These are phyloP conservation scores for Penicillium decumbens DNA, from an alignment of 2,329 filamentous ascomycete species.

Conservation along the genomic window DNA sequence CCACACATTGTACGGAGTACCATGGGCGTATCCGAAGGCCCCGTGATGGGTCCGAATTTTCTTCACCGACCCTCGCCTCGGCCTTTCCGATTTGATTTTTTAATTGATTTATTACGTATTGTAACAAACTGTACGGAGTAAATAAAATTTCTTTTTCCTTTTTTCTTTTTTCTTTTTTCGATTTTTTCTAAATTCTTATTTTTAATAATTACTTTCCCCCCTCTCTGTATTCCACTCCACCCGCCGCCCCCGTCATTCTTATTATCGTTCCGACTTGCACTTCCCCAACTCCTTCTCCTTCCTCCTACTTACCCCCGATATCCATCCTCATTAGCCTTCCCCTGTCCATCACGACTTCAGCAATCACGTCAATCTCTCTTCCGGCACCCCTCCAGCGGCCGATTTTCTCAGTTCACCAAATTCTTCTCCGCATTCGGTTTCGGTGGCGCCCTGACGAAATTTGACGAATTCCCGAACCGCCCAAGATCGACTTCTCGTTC, in stretches of 20 bases:
- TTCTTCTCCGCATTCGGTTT: slow-evolving; percentile 16
- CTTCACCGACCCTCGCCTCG: slow-evolving; percentile 16
- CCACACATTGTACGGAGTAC: slow-evolving; percentile 6
- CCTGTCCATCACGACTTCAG: background rate
- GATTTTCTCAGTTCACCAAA: background rate
- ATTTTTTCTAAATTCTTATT: slow-evolving; percentile 16
- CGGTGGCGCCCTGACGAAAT: slow-evolving; percentile 17
- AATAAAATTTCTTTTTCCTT: slow-evolving; percentile 8
- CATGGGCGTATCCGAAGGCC: slow-evolving; percentile 8
- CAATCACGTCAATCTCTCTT: slow-evolving; percentile 19
- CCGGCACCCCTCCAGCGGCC: slow-evolving; percentile 17
- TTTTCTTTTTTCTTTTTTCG: slow-evolving; percentile 18
- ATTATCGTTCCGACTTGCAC: slow-evolving; percentile 23
- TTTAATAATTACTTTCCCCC: slow-evolving; percentile 23
- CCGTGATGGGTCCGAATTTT: slow-evolving; percentile 27
- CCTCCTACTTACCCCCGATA: slow-evolving; percentile 2
- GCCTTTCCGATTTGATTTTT: slow-evolving; percentile 3
- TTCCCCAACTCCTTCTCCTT: slow-evolving; percentile 11
- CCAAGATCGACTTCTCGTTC: background rate
- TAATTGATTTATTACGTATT: slow-evolving; percentile 10
- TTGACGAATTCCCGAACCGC: slow-evolving; percentile 10
- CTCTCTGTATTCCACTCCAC: slow-evolving; percentile 24
- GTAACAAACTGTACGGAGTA: slow-evolving; percentile 5
- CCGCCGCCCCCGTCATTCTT: slow-evolving; percentile 27
- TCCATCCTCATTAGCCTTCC: slow-evolving; percentile 1